A percentile compares a stretch with the other conserved stretches of the same genome.
Evolutionary conservation across 23 red algal species (phyloP).

Genomic region (Cyanidioschyzon merolae): DNA sequence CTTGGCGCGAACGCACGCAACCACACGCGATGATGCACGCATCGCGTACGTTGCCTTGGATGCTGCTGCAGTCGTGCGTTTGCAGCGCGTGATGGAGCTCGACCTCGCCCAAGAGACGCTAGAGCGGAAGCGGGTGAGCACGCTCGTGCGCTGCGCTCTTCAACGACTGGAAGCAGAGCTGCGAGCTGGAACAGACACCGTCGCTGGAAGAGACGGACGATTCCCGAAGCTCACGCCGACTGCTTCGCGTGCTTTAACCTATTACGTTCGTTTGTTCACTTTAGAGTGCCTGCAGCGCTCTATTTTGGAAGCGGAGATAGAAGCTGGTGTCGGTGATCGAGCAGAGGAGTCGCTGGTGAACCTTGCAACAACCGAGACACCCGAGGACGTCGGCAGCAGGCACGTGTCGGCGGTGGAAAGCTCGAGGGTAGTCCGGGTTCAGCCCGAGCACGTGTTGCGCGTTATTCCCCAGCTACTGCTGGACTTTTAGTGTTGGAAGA

Average conservation of each 20-base stretch:
- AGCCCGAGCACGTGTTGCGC: constrained; percentile 13
- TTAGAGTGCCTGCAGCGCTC: background rate
- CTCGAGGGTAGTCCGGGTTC: background rate
- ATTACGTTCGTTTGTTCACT: background rate
- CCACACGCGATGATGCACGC: too few species aligned
- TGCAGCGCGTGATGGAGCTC: too few species aligned
- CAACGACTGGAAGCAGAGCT: background rate
- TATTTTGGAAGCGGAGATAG: constrained; percentile 1
- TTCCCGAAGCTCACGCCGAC: background rate
- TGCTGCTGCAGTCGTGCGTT: too few species aligned
- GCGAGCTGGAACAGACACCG: too few species aligned
- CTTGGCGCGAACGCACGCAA: too few species aligned
- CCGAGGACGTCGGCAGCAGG: background rate
- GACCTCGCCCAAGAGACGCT: too few species aligned
- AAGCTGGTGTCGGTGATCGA: background rate
- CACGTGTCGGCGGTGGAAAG: background rate
- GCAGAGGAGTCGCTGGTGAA: background rate
- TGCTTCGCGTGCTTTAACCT: background rate
- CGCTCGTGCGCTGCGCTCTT: background rate
- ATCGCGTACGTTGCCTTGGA: too few species aligned
- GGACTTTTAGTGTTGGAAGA: constrained; percentile 3
- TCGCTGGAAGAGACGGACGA: too few species aligned
- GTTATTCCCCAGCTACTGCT: constrained; percentile 3
- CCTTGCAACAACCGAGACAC: background rate
- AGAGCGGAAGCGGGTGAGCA: background rate